Base-by-base conservation (phyloP, 331 rosid species). In the Pyracantha coccinea region DNA sequence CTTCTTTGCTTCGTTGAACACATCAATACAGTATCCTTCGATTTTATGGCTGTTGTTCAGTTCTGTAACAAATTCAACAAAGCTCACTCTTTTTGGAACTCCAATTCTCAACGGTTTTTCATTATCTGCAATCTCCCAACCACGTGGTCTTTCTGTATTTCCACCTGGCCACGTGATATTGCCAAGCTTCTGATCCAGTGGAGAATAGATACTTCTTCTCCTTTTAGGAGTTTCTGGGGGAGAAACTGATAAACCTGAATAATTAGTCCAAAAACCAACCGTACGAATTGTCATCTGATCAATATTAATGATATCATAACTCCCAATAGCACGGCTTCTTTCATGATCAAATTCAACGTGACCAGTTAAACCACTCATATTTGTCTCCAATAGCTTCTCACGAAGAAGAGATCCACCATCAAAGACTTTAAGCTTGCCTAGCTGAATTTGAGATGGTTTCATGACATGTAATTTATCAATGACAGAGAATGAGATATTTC, bases 161-260 rank as follows among this genome's bases (percentile, higher is more conserved):
- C 95, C 97, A 41, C 99, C 97, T n/a, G 97, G 95, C 99, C 99
- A 92, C 65, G 89, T 92, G 29, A 90, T 83, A 68, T 75, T 81
- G 55, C 52, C 76, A 73, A 94, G 96, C 80, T 84, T 87, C 78
- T 94, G 93, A 73, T 85, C 81, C 60, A 33, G 72, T 24, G 21
- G 72, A 44, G 81, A 61, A 78, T 65, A 69, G 23, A 62, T 72
- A 38, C n/a, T 58, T 79, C 68, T 20, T 65, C 84, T 74, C 62
- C 11, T 66, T 21, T 59, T 81, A 24, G 80, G 83, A 82, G 75
- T 71, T 83, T 83, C 87, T 33, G 88, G 92, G 11, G 92, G 87
- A 1, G 80, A 81, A 75, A 92, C 88, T 33, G 99, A 86, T 68
- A 94, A 82, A 7, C 92, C 93, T 15, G 93, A 85, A 73, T 33